Evolutionary conservation across 2,329 filamentous ascomycete genomes (phyloP), one percentile per base, ranked within the genome.

Genomic region (Fusarium praegraminearum): DNA sequence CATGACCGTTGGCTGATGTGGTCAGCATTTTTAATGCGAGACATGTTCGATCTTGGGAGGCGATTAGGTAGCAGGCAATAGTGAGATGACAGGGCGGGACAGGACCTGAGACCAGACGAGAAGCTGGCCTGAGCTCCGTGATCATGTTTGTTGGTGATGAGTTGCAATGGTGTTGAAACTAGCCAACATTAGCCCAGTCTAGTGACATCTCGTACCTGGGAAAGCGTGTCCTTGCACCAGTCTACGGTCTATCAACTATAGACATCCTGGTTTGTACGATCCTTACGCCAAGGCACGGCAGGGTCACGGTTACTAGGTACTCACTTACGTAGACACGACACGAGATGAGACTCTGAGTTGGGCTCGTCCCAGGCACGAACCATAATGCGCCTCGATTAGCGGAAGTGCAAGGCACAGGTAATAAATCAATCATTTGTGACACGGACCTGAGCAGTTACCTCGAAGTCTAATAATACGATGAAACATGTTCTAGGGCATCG

Each of bases 1-100:
- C 65, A 68, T 69, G 65, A 61, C 60, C 65, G 43, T 43, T 41
- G 57, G 50, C 49, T 44, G 59, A 68, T 68, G 65, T 68, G 65
- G 61, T 56, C 59, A 65, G 47, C 41, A 54, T 26, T 11, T 4
- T n/a, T 28, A 18, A 32, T n/a, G 33, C 53, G 44, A 68, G 65
- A 69, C 64, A 59, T 59, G 18, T 28, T 51, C 13, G 24, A 51
- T 16, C 22, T 28, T 20, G 12, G n/a, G n/a, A 40, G n/a, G n/a
- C 4, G 12, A 40, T 9, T 38, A 38, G 12, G 10, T 38, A 38
- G 18, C 18, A 38, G 38, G 35, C 22, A 28, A 36, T 22, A 28
- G 28, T 28, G 35, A 51, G 49, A 38, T 40, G 49, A 40, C 13
- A 51, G 18, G 24, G 15, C 15, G 35, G 24, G 33, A 38, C 13